Evolutionary conservation across 768 basidiomycete species (phyloP), one percentile per base, ranked within the genome.

Genomic region (Rhodotorula graminis): DNA sequence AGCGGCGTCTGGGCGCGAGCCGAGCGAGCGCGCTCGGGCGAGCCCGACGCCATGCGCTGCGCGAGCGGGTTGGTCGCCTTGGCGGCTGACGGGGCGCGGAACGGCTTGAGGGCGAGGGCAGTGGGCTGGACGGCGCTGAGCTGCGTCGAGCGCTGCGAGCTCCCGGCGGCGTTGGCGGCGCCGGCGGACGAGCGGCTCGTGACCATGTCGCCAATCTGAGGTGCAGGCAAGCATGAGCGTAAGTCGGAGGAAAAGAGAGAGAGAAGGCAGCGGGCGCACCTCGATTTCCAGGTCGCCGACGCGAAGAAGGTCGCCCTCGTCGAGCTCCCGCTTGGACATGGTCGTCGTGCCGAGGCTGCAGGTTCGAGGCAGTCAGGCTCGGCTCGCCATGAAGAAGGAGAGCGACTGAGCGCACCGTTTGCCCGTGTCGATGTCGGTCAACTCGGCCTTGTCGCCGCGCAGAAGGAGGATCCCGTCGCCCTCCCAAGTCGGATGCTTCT

Each of bases 401-500:
- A 21, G 25, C 19, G 21, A 14, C 21, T 3, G 21, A 25, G 12
- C 77, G n/a, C 49, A 79, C 78, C 76, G 68, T 53, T 74, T 72
- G 6, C 73, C 62, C 2, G 56, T 67, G 16, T 76, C 75, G 2
- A 69, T 60, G 50, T 78, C 76, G 18, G 75, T 59, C 9, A 82
- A 61, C 21, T 72, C 68, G 3, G 71, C 66, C n/a, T 64, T 74
- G 19, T 62, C 65, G 9, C 75, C 78, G 25, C 61, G 42, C 47
- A 77, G 46, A 25, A 77, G 50, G 27, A 76, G 64, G 8, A 78
- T 57, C 1, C 78, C 81, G 49, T 81, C 81, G 15, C 88, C 91
- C 68, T 93, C 91, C 92, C 93, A 93, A 0, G 88, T 90, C 78
- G 90, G 90, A 76, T 91, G 86, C 81, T 93, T 93, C 82, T 85